Base-by-base conservation (phyloP, 2,329 filamentous ascomycete genomes). In the Alternaria gaisen region DNA sequence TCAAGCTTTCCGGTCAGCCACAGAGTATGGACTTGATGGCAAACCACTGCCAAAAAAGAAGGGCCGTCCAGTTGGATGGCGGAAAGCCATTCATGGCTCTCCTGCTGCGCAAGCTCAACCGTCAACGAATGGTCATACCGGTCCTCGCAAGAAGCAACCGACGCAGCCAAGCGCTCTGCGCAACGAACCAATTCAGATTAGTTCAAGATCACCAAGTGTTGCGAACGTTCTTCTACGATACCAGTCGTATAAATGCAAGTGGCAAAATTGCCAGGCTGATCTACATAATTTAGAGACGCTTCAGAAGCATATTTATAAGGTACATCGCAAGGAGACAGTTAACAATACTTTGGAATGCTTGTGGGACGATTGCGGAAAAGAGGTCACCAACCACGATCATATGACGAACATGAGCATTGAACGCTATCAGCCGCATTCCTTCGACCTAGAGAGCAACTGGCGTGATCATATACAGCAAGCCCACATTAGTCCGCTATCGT, bases 241-340 rank as follows among this genome's bases (percentile, higher is more conserved):
- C 58, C 77, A 80, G 51, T 80, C 85, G 6, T 90, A 83, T 71
- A 80, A 81, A 56, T 91, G 88, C 74, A 73, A 79, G 42, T 90
- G 88, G 88, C 75, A 82, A 53, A 74, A 77, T 2, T 91, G 88
- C 71, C 74, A 76, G 4, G 83, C 85, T 0, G 82, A 88, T 64
- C 77, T 90, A 5, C 88, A 90, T 73, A 90, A 89, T 65, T 73
- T 90, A 14, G 83, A 84, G 9, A 86, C 84, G 0, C 77, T 90
- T 6, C 83, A 83, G 62, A 86, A 85, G 58, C 88, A 91, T 71
- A 75, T 88, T 6, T 71, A 80, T 53, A 89, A 87, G 67, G 74
- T 85, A 4, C 88, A 90, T 67, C 76, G 79, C 22, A 77, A 75
- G 43, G 65, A 72, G 24, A 77, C 73, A 12, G 51, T 57, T 3